A percentile compares a stretch with the other conserved stretches of the same genome.
Conservation (phyloP, 2,329 filamentous ascomycete genomes). For the Neocucurbitaria cava region DNA sequence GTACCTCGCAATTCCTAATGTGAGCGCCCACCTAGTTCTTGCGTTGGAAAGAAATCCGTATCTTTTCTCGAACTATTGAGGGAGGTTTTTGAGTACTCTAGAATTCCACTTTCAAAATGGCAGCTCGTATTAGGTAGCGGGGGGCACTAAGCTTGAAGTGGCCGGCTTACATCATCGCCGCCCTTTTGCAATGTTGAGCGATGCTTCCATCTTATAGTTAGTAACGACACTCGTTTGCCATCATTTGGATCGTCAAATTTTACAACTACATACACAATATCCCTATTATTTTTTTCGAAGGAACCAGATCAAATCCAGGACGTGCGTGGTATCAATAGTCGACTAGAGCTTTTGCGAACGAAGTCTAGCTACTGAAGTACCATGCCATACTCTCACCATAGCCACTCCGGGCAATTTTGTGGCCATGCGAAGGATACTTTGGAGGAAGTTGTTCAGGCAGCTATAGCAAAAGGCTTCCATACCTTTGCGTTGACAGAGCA, state of each 20-base stretch:
- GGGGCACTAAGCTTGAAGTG: background rate
- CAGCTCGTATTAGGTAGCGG: background rate
- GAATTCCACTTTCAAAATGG: background rate
- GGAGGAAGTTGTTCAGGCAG: constrained; percentile 81
- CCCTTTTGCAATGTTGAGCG: background rate
- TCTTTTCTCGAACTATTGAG: background rate
- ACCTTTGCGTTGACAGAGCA: constrained; percentile 92
- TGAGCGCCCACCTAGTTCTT: too few species aligned
- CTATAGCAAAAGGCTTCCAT: constrained; percentile 78
- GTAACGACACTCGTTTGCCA: background rate
- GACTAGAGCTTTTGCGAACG: background rate
- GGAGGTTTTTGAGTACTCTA: background rate
- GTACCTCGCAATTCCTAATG: too few species aligned
- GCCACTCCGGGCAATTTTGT: constrained; percentile 97
- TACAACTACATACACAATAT: too few species aligned
- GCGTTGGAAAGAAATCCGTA: too few species aligned
- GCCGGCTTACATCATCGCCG: constrained; percentile 15
- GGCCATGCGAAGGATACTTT: constrained; percentile 81
- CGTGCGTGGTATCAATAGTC: background rate
- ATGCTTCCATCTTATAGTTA: background rate
- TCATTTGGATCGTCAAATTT: too few species aligned
- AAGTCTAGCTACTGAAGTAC: background rate
- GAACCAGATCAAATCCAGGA: background rate
- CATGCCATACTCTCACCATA: constrained; percentile 98
- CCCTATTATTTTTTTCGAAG: too few species aligned